Evolutionary conservation across 2,329 filamentous ascomycete species (phyloP).

Genomic region (Fusarium sp.): DNA sequence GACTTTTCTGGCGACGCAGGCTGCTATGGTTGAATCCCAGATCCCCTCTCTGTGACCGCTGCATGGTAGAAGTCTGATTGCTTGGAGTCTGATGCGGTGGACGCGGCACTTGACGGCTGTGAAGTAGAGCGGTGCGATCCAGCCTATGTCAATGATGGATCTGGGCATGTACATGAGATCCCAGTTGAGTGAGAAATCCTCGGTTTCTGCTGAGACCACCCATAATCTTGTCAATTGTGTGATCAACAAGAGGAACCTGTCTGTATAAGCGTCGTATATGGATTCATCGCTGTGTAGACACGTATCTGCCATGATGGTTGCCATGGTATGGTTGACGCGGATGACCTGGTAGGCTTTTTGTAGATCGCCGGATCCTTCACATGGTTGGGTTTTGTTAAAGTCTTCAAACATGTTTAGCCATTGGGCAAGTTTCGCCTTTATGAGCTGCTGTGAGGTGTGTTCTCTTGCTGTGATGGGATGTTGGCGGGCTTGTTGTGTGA

Average conservation of each 20-base stretch:
- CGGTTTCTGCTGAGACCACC: conserved; percentile 6
- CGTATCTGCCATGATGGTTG: conserved; percentile 55
- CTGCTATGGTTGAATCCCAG: conserved; percentile 53
- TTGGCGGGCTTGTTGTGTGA: conserved; percentile 29
- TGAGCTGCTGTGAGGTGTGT: conserved; percentile 15
- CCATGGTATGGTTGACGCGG: conserved; percentile 55
- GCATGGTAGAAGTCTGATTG: conserved; percentile 48
- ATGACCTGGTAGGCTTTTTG: conserved; percentile 48
- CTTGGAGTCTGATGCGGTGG: conserved; percentile 54
- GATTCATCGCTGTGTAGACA: conserved; percentile 50
- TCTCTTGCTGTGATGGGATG: background rate
- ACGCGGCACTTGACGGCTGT: conserved; percentile 60
- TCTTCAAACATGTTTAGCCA: conserved; percentile 44
- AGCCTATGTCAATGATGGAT: conserved; percentile 57
- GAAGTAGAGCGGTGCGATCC: conserved; percentile 59
- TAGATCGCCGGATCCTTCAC: conserved; percentile 29
- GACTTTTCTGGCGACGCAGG: conserved; percentile 50
- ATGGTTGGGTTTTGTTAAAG: conserved; percentile 27
- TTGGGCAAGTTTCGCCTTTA: conserved; percentile 26
- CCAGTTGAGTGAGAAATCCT: conserved; percentile 15
- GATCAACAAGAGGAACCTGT: conserved; percentile 50
- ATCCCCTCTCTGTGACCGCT: conserved; percentile 54
- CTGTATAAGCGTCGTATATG: conserved; percentile 51
- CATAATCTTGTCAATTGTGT: conserved; percentile 31
- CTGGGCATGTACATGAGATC: conserved; percentile 45